phyloP scores from a whole-genome alignment of 2,329 filamentous ascomycete species.

The Lecanicillium sp. region DNA sequence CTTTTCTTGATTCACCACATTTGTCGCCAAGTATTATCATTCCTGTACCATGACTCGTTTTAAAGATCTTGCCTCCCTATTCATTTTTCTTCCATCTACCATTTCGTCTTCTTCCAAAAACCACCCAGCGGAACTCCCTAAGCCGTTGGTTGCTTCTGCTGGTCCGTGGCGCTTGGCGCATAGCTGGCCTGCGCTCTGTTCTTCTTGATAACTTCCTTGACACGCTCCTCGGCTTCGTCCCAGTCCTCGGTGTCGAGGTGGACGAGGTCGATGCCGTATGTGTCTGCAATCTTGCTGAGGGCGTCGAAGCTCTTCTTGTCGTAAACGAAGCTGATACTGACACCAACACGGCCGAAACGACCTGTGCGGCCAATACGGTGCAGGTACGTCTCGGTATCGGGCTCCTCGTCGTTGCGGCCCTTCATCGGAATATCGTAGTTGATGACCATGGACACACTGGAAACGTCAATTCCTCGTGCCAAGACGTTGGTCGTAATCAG shows the following conservation, averaged over 20 bases:
- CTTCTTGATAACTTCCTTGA: constrained; percentile 74
- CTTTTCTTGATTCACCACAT: too few relatives aligned
- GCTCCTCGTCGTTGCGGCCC: constrained; percentile 67
- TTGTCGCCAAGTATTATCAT: too few relatives aligned
- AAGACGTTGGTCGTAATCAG: constrained; percentile 97
- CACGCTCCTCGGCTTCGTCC: constrained; percentile 77
- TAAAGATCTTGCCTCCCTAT: too few relatives aligned
- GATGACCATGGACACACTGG: constrained; percentile 90
- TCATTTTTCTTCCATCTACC: neutral
- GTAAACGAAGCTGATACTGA: constrained; percentile 90
- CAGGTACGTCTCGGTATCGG: constrained; percentile 91
- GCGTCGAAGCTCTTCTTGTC: constrained; percentile 74
- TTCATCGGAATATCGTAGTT: constrained; percentile 87
- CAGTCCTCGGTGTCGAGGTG: constrained; percentile 80
- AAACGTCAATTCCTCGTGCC: constrained; percentile 89
- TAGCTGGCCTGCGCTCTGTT: constrained; percentile 50
- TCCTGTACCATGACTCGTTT: neutral
- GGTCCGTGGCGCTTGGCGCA: constrained; percentile 36
- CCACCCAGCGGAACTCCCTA: constrained; percentile 14
- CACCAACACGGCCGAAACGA: constrained; percentile 91
- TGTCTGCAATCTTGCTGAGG: constrained; percentile 68
- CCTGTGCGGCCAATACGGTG: constrained; percentile 97
- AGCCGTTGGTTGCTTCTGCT: constrained; percentile 17
- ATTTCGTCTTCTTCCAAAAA: neutral
- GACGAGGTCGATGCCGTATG: constrained; percentile 74